phyloP scores from a whole-genome alignment of 192 early-diverging fungal species.

The Podila clonocystis region DNA sequence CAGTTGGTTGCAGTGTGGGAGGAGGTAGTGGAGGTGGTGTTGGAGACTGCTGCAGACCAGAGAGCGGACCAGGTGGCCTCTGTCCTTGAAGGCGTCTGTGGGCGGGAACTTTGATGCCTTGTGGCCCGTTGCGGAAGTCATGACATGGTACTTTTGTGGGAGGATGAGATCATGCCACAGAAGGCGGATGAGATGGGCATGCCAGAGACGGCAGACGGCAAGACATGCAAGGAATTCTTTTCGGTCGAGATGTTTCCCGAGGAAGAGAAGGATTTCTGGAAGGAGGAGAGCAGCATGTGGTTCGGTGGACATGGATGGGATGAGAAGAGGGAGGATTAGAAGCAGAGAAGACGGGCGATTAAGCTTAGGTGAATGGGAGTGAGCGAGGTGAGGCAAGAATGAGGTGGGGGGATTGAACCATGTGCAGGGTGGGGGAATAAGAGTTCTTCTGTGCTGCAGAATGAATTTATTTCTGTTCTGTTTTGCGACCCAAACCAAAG shows the following conservation, averaged over 20 bases:
- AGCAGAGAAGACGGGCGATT: too few relatives aligned
- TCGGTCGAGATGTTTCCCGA: slow-evolving; percentile 13
- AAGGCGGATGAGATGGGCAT: slow-evolving; percentile 7
- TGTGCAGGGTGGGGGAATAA: too few relatives aligned
- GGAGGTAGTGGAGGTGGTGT: slow-evolving; percentile 11
- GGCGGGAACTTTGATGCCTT: slow-evolving; percentile 4
- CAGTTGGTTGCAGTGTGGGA: slow-evolving; percentile 9
- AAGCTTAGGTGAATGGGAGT: too few relatives aligned
- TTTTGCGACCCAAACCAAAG: too few relatives aligned
- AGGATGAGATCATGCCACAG: slow-evolving; percentile 21
- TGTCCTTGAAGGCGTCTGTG: slow-evolving; percentile 3
- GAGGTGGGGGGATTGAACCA: too few relatives aligned
- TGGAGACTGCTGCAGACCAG: slow-evolving; percentile 16
- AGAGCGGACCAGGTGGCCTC: slow-evolving; percentile 18
- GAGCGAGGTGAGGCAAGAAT: too few relatives aligned
- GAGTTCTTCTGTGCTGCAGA: too few relatives aligned
- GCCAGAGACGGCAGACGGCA: slow-evolving; percentile 14
- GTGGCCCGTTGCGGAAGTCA: not conserved
- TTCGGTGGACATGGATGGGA: not conserved
- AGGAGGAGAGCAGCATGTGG: not conserved
- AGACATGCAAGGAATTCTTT: slow-evolving; percentile 7
- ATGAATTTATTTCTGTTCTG: too few relatives aligned
- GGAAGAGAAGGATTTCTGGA: slow-evolving; percentile 7
- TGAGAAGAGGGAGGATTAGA: too few relatives aligned
- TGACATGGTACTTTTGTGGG: slow-evolving; percentile 13